Conservation (phyloP, 2,329 filamentous ascomycete genomes). For the Emergomyces africanus region DNA sequence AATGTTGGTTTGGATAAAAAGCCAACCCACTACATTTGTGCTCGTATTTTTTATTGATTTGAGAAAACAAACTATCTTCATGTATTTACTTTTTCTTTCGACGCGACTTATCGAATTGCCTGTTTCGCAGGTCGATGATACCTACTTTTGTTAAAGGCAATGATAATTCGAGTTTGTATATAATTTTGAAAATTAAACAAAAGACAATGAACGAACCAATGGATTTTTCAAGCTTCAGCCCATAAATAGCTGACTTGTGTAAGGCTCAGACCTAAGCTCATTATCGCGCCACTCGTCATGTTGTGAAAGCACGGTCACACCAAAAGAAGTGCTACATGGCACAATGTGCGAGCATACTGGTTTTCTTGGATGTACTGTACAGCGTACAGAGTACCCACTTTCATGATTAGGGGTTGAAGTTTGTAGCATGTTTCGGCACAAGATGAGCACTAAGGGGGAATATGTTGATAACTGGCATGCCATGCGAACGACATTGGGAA, state of each 20-base stretch:
- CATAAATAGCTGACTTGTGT: background rate
- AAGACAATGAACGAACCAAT: background rate
- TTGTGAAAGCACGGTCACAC: background rate
- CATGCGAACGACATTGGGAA: too few species aligned
- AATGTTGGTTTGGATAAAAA: background rate
- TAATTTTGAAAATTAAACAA: background rate
- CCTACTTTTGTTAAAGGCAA: background rate
- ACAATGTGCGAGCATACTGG: background rate
- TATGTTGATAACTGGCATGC: too few species aligned
- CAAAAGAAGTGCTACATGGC: background rate
- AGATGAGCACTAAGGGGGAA: too few species aligned
- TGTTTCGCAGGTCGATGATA: background rate
- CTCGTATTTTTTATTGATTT: too few species aligned
- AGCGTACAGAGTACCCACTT: background rate
- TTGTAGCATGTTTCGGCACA: background rate
- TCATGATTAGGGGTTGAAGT: background rate
- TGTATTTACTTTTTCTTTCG: background rate
- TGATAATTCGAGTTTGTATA: background rate
- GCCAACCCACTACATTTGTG: too few species aligned
- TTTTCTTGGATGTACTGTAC: background rate
- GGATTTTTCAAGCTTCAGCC: background rate
- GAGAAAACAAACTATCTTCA: background rate
- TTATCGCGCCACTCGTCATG: background rate
- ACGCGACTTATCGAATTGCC: background rate
- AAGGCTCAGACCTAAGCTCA: background rate